Percentiles rank a stretch among this genome's conserved stretches.
Conservation (phyloP, 192 early-diverging fungal genomes). For the Coemansia sp. region DNA sequence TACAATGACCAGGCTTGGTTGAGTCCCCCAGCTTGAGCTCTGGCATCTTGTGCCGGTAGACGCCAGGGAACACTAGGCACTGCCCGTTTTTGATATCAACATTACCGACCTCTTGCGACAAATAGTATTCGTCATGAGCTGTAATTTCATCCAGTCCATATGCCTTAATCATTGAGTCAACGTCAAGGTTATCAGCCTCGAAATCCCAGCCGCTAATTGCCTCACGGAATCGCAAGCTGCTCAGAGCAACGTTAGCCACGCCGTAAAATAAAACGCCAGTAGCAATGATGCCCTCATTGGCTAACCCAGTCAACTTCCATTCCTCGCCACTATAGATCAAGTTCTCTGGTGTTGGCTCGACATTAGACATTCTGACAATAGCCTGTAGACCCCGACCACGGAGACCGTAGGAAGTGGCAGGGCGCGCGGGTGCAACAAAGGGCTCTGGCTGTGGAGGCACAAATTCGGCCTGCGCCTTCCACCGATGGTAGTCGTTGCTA, state of each 20-base stretch:
- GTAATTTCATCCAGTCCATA: slow-evolving; percentile 35
- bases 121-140: slow-evolving; percentile 6
- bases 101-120: slow-evolving; percentile 45
- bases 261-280: slow-evolving; percentile 72
- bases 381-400: slow-evolving; percentile 55
- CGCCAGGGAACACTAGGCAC: slow-evolving; percentile 69
- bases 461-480: slow-evolving; percentile 4
- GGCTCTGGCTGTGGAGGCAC: slow-evolving; percentile 37
- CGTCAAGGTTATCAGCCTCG: neutral
- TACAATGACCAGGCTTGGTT: slow-evolving; percentile 61
- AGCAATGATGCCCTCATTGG: slow-evolving; percentile 68
- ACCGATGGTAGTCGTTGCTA: neutral
- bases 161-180: neutral
- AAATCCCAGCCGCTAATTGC: neutral
- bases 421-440: slow-evolving; percentile 26
- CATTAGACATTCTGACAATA: slow-evolving; percentile 70
- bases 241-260: slow-evolving; percentile 63
- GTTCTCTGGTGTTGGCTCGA: slow-evolving; percentile 63
- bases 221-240: slow-evolving; percentile 57
- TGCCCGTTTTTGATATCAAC: slow-evolving; percentile 56
- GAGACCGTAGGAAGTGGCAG: slow-evolving; percentile 20
- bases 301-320: slow-evolving; percentile 74
- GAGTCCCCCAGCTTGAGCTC: slow-evolving; percentile 59
- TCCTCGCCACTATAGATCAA: slow-evolving; percentile 50
- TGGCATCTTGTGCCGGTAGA: slow-evolving; percentile 65